phyloP scores from a whole-genome alignment of 2,329 filamentous ascomycete species.

The Fusarium miscanthi region DNA sequence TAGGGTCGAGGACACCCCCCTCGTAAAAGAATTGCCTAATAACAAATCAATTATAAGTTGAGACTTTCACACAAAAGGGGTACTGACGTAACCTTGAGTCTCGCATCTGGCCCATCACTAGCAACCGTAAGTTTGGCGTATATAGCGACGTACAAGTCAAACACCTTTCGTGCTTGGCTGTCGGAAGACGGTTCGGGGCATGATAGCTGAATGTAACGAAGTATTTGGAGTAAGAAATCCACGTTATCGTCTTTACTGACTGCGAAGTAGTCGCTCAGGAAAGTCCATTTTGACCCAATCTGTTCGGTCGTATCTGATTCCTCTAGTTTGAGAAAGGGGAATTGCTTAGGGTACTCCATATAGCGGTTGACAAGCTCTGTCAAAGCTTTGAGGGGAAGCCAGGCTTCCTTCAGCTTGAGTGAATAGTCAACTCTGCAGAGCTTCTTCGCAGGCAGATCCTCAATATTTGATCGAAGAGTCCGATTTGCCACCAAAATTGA shows the following conservation, averaged over 20 bases:
- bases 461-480: neutral
- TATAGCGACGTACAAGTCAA: constrained; percentile 27
- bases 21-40: neutral
- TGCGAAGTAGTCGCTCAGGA: neutral
- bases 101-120: neutral
- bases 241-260: neutral
- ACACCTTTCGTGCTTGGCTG: constrained; percentile 8
- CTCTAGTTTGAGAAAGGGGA: constrained; percentile 31
- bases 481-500: neutral
- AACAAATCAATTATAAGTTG: neutral
- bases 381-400: constrained; percentile 1
- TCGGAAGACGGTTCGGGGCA: neutral
- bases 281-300: neutral
- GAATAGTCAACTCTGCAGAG: constrained; percentile 6
- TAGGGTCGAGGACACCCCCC: neutral
- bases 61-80: neutral
- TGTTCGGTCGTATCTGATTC: neutral
- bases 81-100: neutral
- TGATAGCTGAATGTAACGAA: neutral
- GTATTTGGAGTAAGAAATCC: constrained; percentile 32
- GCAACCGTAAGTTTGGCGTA: constrained; percentile 11
- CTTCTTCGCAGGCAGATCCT: neutral
- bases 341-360: constrained; percentile 9
- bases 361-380: neutral
- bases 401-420: neutral